Percentiles rank a stretch among this genome's conserved stretches.
Evolutionary conservation across 2,329 filamentous ascomycete genomes (phyloP).

Genomic region (Beauveria scarabaeidicola): DNA sequence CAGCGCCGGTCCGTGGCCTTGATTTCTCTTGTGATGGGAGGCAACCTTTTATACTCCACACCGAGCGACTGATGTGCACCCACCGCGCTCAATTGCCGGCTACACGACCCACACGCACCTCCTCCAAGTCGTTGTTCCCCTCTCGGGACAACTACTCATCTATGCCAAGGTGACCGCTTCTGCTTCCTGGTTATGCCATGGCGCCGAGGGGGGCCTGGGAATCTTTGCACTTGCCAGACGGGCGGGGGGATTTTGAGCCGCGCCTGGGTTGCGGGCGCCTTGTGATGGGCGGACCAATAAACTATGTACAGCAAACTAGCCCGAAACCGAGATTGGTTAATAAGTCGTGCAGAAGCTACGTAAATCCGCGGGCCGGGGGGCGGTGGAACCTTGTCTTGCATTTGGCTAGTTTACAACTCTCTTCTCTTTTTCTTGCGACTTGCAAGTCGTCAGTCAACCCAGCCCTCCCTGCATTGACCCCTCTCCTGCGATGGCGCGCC

Average conservation of each 20-base stretch:
- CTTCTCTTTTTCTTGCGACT: not conserved
- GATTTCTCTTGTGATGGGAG: not conserved
- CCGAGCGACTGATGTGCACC: not conserved
- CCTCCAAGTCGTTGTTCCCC: not conserved
- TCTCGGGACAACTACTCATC: not conserved
- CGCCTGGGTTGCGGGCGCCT: not conserved
- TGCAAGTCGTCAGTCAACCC: not conserved
- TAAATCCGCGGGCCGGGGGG: constrained; percentile 1
- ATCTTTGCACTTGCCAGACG: not conserved
- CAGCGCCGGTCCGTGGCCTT: not conserved
- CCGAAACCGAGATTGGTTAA: not conserved
- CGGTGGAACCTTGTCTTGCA: constrained; percentile 4
- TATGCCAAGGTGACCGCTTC: not conserved
- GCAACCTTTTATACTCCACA: constrained; percentile 4
- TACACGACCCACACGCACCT: constrained; percentile 5
- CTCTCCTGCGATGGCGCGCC: not conserved
- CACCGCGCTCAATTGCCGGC: constrained; percentile 5
- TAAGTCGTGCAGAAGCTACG: not conserved
- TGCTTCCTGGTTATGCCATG: no score
- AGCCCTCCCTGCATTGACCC: constrained; percentile 5
- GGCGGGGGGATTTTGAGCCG: not conserved
- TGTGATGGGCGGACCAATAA: not conserved
- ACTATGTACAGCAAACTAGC: not conserved
- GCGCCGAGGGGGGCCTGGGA: not conserved
- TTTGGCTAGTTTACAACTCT: not conserved